Evolutionary conservation across 441 rosid species (phyloP), one percentile per base, ranked within the genome.

Genomic region (Pelargonium citronellum): DNA sequence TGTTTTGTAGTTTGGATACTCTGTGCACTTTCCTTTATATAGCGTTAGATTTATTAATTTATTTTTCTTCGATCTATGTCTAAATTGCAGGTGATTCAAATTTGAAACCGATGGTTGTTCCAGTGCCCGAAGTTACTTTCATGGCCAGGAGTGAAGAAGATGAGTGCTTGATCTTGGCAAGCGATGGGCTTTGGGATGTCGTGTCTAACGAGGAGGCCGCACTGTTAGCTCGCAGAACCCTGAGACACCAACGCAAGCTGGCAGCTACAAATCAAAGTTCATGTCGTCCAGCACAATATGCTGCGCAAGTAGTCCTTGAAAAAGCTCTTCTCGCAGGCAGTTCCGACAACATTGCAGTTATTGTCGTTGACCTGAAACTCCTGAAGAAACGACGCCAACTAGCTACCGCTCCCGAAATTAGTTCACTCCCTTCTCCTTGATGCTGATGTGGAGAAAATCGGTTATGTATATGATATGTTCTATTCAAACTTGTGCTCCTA

Each of bases 171-270:
- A 72, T 72, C 66, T 7, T 76, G 67, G 79, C 76, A 44, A 76
- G 70, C 30, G 79, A 76, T n/a, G 79, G 79, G 16, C 67, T 76
- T 1, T 76, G 75, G 79, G 15, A 66, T 43, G 67, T 24, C 34
- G 57, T 76, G 55, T 43, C 58, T 3, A 58, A 37, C 34, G 74
- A 67, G 70, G 68, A 47, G 34, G 66, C 61, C 0, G 37, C 49
- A 41, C 11, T 24, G 13, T 60, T 75, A 66, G 65, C 47, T 70
- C 30, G 55, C 17, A 30, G 16, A 57, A 19, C 74, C 24, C 47
- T 16, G 68, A 67, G 47, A 30, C 53, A 53, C 68, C 65, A 11
- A 37, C 60, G 11, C 16, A 55, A 39, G 41, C 30, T 44, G 77
- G 71, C 74, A 69, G 44, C 11, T 61, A 7, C 24, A 61, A 61